Evolutionary conservation across 495 filamentous ascomycete genomes (phyloP).

Genomic region (Hypomontagnella submonticulosa): DNA sequence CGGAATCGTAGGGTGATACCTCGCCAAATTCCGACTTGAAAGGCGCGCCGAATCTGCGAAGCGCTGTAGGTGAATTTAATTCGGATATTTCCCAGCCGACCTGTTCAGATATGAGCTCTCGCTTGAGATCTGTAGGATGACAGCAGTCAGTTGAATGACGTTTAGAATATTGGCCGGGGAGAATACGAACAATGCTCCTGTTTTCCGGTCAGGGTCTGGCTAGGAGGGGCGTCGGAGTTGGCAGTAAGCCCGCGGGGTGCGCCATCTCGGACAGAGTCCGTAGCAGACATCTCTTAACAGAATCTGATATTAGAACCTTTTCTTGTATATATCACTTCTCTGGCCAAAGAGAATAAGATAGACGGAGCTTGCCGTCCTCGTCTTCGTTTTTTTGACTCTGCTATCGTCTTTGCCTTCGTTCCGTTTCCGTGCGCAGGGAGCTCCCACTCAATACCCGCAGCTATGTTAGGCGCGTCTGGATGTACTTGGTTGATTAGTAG

Average conservation of each 20-base stretch:
- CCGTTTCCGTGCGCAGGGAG: slow-evolving; percentile 1
- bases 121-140: slow-evolving; percentile 81
- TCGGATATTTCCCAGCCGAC: slow-evolving; percentile 89
- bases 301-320: neutral
- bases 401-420: slow-evolving; percentile 5
- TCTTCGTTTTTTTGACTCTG: slow-evolving; percentile 3
- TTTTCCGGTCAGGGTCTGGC: slow-evolving; percentile 80
- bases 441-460: neutral
- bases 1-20: slow-evolving; percentile 91
- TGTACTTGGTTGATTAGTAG: neutral
- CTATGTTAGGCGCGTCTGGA: slow-evolving; percentile 13
- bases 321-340: neutral
- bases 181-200: slow-evolving; percentile 90
- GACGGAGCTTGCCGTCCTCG: neutral
- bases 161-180: neutral
- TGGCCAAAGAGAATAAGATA: slow-evolving; percentile 3
- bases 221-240: slow-evolving; percentile 36
- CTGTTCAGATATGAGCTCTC: slow-evolving; percentile 91
- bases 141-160: slow-evolving; percentile 44
- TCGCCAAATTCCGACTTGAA: slow-evolving; percentile 94
- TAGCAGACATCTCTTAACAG: slow-evolving; percentile 40
- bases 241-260: slow-evolving; percentile 27
- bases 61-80: slow-evolving; percentile 90
- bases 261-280: slow-evolving; percentile 40
- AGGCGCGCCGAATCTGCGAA: slow-evolving; percentile 94